A percentile compares a stretch with the other conserved stretches of the same genome.
Evolutionary conservation across 2,329 filamentous ascomycete species (phyloP).

Genomic region (Nemania abortiva): DNA sequence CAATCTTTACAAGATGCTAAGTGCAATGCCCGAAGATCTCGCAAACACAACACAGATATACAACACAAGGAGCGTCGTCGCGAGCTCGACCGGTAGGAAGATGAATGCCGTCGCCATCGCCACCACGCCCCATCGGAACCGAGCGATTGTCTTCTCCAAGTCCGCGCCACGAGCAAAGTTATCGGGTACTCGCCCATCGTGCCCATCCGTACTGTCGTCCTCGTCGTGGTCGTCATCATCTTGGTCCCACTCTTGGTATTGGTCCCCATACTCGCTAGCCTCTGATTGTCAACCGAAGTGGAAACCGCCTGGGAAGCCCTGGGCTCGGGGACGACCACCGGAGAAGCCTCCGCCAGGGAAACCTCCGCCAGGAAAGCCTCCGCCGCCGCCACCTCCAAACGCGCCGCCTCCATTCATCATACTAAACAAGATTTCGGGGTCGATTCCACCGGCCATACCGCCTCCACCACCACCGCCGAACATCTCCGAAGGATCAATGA

Average conservation of each 20-base stretch:
- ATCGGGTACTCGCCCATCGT: constrained; percentile 35
- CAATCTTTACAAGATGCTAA: constrained; percentile 47
- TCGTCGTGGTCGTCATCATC: constrained; percentile 52
- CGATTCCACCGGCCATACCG: constrained; percentile 70
- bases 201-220: constrained; percentile 43
- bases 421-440: constrained; percentile 83
- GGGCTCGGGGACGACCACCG: constrained; percentile 58
- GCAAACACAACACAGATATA: constrained; percentile 50
- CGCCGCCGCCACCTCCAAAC: constrained; percentile 65
- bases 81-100: constrained; percentile 50
- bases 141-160: constrained; percentile 45
- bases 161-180: constrained; percentile 35
- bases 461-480: constrained; percentile 73
- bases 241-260: constrained; percentile 46
- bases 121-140: constrained; percentile 49
- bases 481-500: constrained; percentile 89
- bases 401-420: constrained; percentile 79
- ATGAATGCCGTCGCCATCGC: constrained; percentile 48
- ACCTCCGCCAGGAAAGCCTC: constrained; percentile 56
- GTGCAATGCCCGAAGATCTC: constrained; percentile 46
- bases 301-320: constrained; percentile 66
- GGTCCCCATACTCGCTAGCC: constrained; percentile 50
- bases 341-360: constrained; percentile 62
- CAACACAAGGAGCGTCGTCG: constrained; percentile 49
- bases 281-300: constrained; percentile 65